Conservation (phyloP, 1,139 yeast genomes). For the Candida smagusa region DNA sequence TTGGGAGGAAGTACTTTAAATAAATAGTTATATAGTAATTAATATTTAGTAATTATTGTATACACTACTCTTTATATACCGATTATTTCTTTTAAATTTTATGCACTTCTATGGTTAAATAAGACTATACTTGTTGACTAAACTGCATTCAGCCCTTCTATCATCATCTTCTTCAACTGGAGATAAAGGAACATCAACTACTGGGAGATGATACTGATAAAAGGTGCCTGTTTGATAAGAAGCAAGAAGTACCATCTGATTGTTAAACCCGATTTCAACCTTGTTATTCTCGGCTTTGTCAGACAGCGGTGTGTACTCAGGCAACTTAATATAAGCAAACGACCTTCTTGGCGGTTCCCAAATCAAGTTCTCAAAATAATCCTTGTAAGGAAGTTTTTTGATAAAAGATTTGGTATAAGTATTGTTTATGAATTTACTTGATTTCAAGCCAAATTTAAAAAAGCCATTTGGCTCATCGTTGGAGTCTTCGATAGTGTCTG, state of each 20-base stretch:
- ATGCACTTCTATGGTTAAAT: conserved; percentile 5
- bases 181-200: neutral
- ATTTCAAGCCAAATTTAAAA: conserved; percentile 17
- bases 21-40: too few species aligned
- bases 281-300: conserved; percentile 12
- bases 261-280: conserved; percentile 41
- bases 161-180: conserved; percentile 14
- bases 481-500: conserved; percentile 13
- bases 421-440: conserved; percentile 26
- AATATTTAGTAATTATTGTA: too few species aligned
- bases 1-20: too few species aligned
- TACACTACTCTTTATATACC: too few species aligned
- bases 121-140: conserved; percentile 24
- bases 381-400: conserved; percentile 40
- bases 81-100: too few species aligned
- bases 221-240: conserved; percentile 39
- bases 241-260: conserved; percentile 33
- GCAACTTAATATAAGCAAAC: conserved; percentile 41
- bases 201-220: conserved; percentile 39
- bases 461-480: conserved; percentile 12
- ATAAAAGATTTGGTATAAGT: conserved; percentile 38
- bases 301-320: conserved; percentile 24
- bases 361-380: conserved; percentile 40
- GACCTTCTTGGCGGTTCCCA: conserved; percentile 47
- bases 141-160: conserved; percentile 29